Evolutionary conservation across 2,329 filamentous ascomycete species (phyloP).

Genomic region (Penicillium sp.): DNA sequence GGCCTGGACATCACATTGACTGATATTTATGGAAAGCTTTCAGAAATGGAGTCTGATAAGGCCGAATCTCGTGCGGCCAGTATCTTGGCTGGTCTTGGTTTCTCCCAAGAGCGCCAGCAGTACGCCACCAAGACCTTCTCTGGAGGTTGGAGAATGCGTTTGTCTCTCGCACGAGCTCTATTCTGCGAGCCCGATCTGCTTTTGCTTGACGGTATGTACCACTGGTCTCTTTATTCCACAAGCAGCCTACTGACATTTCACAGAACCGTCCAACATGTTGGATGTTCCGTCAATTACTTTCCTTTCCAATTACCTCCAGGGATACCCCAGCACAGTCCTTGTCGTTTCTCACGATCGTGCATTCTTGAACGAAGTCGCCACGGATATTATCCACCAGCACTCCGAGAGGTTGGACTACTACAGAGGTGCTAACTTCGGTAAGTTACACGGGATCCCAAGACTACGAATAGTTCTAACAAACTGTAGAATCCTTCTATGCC

Average conservation of each 20-base stretch:
- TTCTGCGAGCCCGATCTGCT: slow-evolving; percentile 97
- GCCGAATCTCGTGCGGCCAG: slow-evolving; percentile 92
- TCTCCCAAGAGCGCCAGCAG: slow-evolving; percentile 89
- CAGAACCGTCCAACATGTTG: slow-evolving; percentile 99
- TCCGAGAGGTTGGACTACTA: slow-evolving; percentile 98
- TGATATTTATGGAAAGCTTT: slow-evolving; percentile 86
- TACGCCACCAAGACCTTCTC: slow-evolving; percentile 96
- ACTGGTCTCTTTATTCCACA: neutral
- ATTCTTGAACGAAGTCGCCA: slow-evolving; percentile 98
- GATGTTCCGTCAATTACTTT: slow-evolving; percentile 99
- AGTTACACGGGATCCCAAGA: slow-evolving; percentile 17
- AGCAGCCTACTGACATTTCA: slow-evolving; percentile 21
- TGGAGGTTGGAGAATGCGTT: slow-evolving; percentile 98
- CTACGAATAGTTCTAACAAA: slow-evolving; percentile 20
- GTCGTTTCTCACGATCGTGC: slow-evolving; percentile 99
- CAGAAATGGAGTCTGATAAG: slow-evolving; percentile 99
- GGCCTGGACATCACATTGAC: slow-evolving; percentile 85
- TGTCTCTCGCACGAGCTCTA: slow-evolving; percentile 88
- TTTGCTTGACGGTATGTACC: slow-evolving; percentile 69
- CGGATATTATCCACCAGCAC: slow-evolving; percentile 97
- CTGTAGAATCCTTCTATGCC: slow-evolving; percentile 82
- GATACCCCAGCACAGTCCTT: slow-evolving; percentile 89
- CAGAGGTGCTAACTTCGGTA: slow-evolving; percentile 86
- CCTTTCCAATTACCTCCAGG: slow-evolving; percentile 90
- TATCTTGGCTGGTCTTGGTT: slow-evolving; percentile 94